Percentiles rank a stretch among this genome's conserved stretches.
These are phyloP conservation scores for Allium fistulosum DNA, from an alignment of 106 monocot genomes.

Conservation along the genomic window DNA sequence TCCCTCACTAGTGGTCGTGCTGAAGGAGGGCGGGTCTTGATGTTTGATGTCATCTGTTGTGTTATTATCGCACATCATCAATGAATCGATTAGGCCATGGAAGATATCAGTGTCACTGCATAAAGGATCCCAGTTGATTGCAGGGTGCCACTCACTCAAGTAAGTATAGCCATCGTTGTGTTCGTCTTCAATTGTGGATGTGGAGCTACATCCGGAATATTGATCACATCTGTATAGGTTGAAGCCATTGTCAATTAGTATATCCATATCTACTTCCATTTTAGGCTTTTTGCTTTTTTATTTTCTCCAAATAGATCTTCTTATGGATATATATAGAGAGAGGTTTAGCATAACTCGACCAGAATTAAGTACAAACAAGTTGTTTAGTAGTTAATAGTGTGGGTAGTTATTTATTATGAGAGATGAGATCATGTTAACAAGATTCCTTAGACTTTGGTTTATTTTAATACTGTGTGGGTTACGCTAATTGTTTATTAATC, in stretches of 20 bases:
- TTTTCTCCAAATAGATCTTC: neutral
- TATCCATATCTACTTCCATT: constrained; percentile 15
- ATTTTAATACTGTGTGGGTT: neutral
- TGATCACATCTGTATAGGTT: neutral
- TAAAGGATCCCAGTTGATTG: constrained; percentile 23
- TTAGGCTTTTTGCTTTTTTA: neutral
- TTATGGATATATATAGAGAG: neutral
- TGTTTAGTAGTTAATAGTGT: neutral
- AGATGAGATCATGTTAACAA: constrained; percentile 6
- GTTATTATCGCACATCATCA: constrained; percentile 14
- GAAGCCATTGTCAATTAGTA: constrained; percentile 14
- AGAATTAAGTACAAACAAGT: neutral
- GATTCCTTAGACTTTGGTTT: constrained; percentile 6
- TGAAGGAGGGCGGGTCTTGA: neutral
- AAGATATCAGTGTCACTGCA: constrained; percentile 13
- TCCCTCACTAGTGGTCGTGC: constrained; percentile 6
- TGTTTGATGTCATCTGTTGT: neutral
- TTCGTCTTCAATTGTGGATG: constrained; percentile 13
- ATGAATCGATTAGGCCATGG: constrained; percentile 17
- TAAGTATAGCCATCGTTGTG: neutral
- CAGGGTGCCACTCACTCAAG: constrained; percentile 21
- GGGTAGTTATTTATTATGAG: neutral
- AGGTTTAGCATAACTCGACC: neutral
- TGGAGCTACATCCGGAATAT: constrained; percentile 41
- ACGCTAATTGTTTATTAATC: constrained; percentile 1